These are phyloP conservation scores for Capronia americana DNA, from an alignment of 2,329 filamentous ascomycete genomes.

Conservation along the genomic window DNA sequence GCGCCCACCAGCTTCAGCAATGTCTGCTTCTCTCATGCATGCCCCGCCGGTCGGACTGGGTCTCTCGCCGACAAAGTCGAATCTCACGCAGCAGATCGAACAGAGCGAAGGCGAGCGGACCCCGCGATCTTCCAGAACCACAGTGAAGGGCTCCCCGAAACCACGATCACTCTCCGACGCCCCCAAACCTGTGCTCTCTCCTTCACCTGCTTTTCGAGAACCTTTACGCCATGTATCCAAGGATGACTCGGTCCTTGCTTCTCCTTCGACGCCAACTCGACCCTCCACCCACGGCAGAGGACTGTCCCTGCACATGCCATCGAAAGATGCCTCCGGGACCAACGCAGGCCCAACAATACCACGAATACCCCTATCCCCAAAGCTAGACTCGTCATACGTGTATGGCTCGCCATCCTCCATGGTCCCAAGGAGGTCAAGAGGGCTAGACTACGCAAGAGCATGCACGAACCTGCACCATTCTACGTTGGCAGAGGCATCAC, in stretches of 20 bases:
- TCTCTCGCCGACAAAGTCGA: constrained; percentile 33
- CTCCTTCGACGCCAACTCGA: constrained; percentile 75
- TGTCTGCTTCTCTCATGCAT: constrained; percentile 37
- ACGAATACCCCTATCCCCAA: constrained; percentile 77
- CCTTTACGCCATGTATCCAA: constrained; percentile 62
- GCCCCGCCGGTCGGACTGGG: constrained; percentile 23
- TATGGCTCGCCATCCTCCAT: constrained; percentile 89
- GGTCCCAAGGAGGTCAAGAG: constrained; percentile 84
- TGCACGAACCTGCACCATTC: constrained; percentile 96
- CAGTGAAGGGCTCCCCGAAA: constrained; percentile 51
- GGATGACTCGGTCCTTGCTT: constrained; percentile 67
- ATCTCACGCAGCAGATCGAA: constrained; percentile 37
- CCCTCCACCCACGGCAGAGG: constrained; percentile 67
- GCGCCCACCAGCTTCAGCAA: constrained; percentile 13
- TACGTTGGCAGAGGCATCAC: constrained; percentile 86
- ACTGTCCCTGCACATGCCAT: constrained; percentile 74
- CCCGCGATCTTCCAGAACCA: constrained; percentile 30
- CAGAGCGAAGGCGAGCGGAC: constrained; percentile 37
- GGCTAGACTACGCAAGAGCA: constrained; percentile 89
- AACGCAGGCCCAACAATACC: constrained; percentile 60
- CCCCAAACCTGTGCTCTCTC: constrained; percentile 63
- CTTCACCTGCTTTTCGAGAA: constrained; percentile 65
- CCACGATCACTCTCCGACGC: constrained; percentile 71
- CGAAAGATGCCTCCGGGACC: constrained; percentile 45
- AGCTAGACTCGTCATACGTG: constrained; percentile 81